Evolutionary conservation across 176 grass and related monocot genomes (phyloP).

Genomic region (Carex myosuroides): DNA sequence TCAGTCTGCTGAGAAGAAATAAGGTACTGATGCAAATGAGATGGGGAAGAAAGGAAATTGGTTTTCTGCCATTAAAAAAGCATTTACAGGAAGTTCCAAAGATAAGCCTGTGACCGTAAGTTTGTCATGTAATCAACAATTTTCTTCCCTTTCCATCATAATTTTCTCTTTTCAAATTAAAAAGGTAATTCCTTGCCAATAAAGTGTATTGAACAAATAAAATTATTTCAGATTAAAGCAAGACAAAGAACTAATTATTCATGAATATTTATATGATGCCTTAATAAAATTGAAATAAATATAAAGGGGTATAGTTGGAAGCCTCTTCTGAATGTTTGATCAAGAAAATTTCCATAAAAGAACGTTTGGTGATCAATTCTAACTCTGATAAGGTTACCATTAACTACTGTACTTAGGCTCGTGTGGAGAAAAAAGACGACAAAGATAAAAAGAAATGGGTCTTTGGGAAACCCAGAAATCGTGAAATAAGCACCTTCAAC

Average conservation of each 20-base stretch:
- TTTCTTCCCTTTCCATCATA: not conserved
- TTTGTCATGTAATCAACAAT: slow-evolving; percentile 1
- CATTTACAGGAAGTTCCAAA: slow-evolving; percentile 58
- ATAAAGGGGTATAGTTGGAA: not conserved
- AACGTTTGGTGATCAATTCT: not conserved
- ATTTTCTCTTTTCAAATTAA: not conserved
- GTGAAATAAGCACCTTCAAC: slow-evolving; percentile 46
- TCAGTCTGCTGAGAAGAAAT: slow-evolving; percentile 7
- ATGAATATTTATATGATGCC: not conserved
- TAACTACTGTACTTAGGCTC: not conserved
- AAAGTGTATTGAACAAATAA: not conserved
- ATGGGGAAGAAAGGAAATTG: slow-evolving; percentile 97
- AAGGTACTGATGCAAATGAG: slow-evolving; percentile 51
- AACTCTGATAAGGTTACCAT: not conserved
- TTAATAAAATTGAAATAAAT: not conserved
- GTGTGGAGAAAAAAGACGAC: slow-evolving; percentile 17
- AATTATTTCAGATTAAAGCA: not conserved
- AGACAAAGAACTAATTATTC: not conserved
- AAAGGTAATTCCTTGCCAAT: not conserved
- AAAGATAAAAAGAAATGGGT: slow-evolving; percentile 88
- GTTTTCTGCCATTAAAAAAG: slow-evolving; percentile 74
- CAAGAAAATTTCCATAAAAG: not conserved
- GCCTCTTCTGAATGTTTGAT: not conserved
- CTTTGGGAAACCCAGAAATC: slow-evolving; percentile 47
- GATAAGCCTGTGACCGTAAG: slow-evolving; percentile 63